A percentile compares a stretch with the other conserved stretches of the same genome.
These are phyloP conservation scores for Cornus florida DNA, from an alignment of 148 eudicot genomes.

Conservation along the genomic window DNA sequence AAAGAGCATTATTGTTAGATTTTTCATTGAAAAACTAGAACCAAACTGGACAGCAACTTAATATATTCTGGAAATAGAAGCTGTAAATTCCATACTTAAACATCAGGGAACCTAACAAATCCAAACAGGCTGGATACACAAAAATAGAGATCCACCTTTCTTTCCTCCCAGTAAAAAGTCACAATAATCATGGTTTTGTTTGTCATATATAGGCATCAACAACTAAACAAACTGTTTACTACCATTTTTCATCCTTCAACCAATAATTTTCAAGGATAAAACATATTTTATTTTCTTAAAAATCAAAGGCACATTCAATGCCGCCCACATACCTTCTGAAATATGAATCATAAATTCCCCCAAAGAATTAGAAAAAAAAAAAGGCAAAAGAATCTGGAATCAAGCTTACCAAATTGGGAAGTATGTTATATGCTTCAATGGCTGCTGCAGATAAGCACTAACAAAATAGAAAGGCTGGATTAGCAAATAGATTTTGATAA, in stretches of 20 bases:
- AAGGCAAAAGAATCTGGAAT: background rate
- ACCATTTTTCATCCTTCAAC: background rate
- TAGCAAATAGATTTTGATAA: constrained; percentile 10
- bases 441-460: constrained; percentile 73
- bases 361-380: background rate
- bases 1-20: no score
- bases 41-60: no score
- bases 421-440: constrained; percentile 81
- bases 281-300: no score
- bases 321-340: background rate
- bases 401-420: constrained; percentile 79
- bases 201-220: no score
- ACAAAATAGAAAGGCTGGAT: constrained; percentile 17
- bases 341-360: background rate
- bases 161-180: background rate
- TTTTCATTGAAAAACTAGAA: no score
- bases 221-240: background rate
- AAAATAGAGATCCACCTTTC: background rate
- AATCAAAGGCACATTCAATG: background rate
- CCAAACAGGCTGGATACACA: background rate
- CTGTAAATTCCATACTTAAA: no score
- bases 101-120: background rate
- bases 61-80: no score
- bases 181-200: background rate
- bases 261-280: background rate